Evolutionary conservation across 1,284 basidiomycete species (phyloP), one percentile per base, ranked within the genome.

Genomic region (Pascua guehoae): DNA sequence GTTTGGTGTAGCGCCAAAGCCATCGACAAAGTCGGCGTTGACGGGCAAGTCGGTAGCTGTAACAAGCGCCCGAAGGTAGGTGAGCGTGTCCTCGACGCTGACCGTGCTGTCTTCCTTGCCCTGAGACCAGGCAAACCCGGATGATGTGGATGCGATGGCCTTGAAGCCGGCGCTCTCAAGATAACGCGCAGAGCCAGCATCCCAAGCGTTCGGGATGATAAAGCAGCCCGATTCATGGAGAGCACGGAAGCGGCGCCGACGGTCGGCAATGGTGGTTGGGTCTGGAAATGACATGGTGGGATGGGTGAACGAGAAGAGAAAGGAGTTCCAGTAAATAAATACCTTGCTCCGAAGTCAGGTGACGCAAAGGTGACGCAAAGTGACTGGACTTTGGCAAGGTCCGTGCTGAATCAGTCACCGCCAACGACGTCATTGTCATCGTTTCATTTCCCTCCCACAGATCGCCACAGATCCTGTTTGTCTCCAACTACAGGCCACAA

Each of bases 1-100:
- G 40, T 9, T 40, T 2, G 52, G 39, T 2, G 52, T 53, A 12
- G 39, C 38, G n/a, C 52, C 52, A 17, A 53, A 53, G 24, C 52
- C 52, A 41, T 53, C 52, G 15, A n/a, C n/a, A 42, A 53, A 53
- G 52, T 53, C 52, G 15, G 52, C 52, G 45, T 53, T 53, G 32
- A 53, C 46, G n/a, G 52, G 52, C n/a, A 53, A 40, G 38, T 16
- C 9, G 9, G 39, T 53, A 8, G 46, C 12, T 5, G 14, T 24
- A 16, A 41, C 52, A 2, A 53, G 46, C 4, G 32, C 2, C 15
- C 16, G 18, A 8, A 53, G 52, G 41, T 53, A 45, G 3, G 38
- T 38, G 15, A 53, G 39, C 32, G 52, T 53, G 18, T 47, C 45
- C 40, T 53, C 52, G 12, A 53, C 24, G 5, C 12, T 42, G n/a